Base-by-base conservation (phyloP, 305 asterid species). In the Ilex paraguariensis region DNA sequence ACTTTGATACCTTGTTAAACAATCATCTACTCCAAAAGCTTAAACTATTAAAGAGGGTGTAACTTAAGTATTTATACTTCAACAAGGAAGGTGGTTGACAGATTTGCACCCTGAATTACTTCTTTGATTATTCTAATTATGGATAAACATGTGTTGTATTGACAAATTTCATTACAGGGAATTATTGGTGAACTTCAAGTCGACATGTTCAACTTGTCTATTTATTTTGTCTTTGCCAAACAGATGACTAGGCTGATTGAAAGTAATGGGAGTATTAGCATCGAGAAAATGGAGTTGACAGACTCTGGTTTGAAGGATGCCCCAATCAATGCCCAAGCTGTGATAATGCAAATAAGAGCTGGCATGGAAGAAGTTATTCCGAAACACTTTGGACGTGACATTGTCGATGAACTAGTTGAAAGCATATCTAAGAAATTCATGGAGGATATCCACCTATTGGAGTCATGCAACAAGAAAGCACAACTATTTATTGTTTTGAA, bases 201-300 rank as follows among this genome's bases (percentile, higher is more conserved):
- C 6, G 46, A 70, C 31, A n/a, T 69, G n/a, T 62, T 52, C 59
- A 58, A 70, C 55, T 16, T 70, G 45, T 65, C 74, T 11, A 44
- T 63, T 16, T 70, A 70, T 13, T 53, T 52, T 11, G 61, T 60
- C 5, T 57, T 57, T 30, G 39, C 54, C 6, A 32, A 32, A 30
- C 69, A 70, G 7, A 33, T 70, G 6, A 46, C 59, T 21, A 15
- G 14, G 3, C 17, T 17, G 31, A 54, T 57, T 12, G 15, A 53
- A 5, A 58, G 39, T 39, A 63, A 57, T 15, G 61, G 65, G 9
- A 14, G 55, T 61, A 57, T 70, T 53, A 59, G 53, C 44, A 31
- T 63, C 6, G 62, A 59, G 8, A 59, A 3, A 46, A 31, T 70
- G 56, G 57, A 59, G 52, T 17, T 54, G 44, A 14, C 3, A 13